Base-by-base conservation (phyloP, 805 yeast genomes). In the Metschnikowia picachoensis region DNA sequence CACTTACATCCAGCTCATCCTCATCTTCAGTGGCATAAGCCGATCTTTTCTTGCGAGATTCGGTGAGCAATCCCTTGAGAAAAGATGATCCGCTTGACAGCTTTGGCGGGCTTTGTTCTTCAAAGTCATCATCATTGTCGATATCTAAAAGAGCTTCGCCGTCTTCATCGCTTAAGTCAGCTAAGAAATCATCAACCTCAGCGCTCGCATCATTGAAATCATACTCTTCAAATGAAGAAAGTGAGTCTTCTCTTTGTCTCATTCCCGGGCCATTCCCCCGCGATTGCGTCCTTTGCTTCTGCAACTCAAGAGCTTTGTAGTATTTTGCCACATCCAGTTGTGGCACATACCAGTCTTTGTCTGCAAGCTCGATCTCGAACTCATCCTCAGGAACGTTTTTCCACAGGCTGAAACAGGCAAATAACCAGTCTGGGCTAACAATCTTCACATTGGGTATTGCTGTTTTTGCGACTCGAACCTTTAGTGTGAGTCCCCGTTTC, bases 341-440 rank as follows among this genome's bases (percentile, higher is more conserved):
- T 15, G 75, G 61, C 32, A 74, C 70, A 13, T 74, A 60, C 60
- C 76, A 61, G 32, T 67, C 68, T 32, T 70, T 73, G 1, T 74
- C 76, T 16, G 74, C 73, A 5, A 72, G 73, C 6, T 74, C 66
- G 15, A 90, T 69, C 35, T 72, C 61, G 59, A 73, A 91, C 3
- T 77, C 79, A 3, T 61, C 70, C 52, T 85, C 94, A 14, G 82
- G 80, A 0, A 82, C 83, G 38, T 76, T 77, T 45, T 72, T 71
- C 98, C 98, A 92, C 25, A 76, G 67, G 8, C 90, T 82, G 53
- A 92, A 72, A 63, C 97, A 87, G 32, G 85, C 82, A 67, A 91
- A 91, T 2, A 92, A 66, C 99, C 99, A 92, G 58, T 87, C 94
- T 2, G 95, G 91, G 58, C 83, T 84, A 15, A 92, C 96, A n/a